Conservation (phyloP, 805 yeast species). For the Saccharomyces cerevisiae region DNA sequence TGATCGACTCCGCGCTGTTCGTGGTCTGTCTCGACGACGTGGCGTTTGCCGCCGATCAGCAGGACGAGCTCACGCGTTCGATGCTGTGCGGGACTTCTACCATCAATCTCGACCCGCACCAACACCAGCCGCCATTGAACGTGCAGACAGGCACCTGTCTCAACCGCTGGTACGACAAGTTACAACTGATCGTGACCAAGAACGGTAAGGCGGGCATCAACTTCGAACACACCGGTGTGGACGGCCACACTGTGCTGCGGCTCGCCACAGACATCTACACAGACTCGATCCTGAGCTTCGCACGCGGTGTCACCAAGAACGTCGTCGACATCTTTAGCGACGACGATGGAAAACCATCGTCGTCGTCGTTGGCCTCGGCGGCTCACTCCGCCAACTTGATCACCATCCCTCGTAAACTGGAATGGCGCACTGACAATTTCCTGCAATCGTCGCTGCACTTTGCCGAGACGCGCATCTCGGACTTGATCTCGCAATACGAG, state of each 20-base stretch:
- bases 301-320: conserved; percentile 68
- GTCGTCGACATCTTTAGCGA: conserved; percentile 25
- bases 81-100: conserved; percentile 81
- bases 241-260: conserved; percentile 86
- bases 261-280: conserved; percentile 87
- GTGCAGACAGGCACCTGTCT: conserved; percentile 91
- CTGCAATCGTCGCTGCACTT: conserved; percentile 72
- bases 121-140: conserved; percentile 36
- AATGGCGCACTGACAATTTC: conserved; percentile 78
- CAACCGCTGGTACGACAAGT: conserved; percentile 89
- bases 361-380: neutral
- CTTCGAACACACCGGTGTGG: conserved; percentile 91
- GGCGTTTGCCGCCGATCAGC: conserved; percentile 28
- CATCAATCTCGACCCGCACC: conserved; percentile 42
- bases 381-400: conserved; percentile 34
- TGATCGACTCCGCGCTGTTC: conserved; percentile 75
- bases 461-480: conserved; percentile 84
- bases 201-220: conserved; percentile 91
- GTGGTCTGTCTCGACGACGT: conserved; percentile 78
- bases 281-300: conserved; percentile 81
- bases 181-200: conserved; percentile 77
- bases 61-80: conserved; percentile 66
- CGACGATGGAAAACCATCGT: neutral
- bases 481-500: conserved; percentile 82
- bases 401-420: conserved; percentile 77